Base-by-base conservation (phyloP, 1,284 basidiomycete species). In the Ustilago crameri region DNA sequence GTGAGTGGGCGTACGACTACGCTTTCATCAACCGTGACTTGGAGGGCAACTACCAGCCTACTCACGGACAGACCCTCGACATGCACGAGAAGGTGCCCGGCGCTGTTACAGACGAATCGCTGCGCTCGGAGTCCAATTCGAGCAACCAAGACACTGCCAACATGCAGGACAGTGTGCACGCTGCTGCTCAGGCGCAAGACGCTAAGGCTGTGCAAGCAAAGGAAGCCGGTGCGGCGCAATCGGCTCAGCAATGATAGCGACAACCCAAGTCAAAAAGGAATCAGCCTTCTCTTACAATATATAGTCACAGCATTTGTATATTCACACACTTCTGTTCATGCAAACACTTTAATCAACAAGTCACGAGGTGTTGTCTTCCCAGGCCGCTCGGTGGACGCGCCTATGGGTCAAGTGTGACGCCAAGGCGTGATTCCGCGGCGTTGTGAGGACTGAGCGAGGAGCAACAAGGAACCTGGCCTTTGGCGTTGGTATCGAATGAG, bases 1-100 rank as follows among this genome's bases (percentile, higher is more conserved):
- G 89, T 32, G 90, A 93, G 63, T 75, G 55, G 53, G 79, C 79
- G 1, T 80, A 82, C 67, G 80, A 77, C 60, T 79, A 70, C 35
- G 72, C 74, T 12, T 74, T 67, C 51, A 64, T 77, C 70, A 77
- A 79, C 72, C 65, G 76, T 18, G 75, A 76, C 41, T 52, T 79
- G 35, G 77, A 80, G 44, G 75, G 76, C 49, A 78, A 79, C 66
- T 78, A 70, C 68, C 51, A 72, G 22, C 75, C 68, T 20, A 61
- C 38, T 24, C 74, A 72, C 52, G 69, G 73, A 27, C 61, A 68
- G 50, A 63, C 61, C 38, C 55, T 75, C 43, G 69, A 75, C 34
- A 71, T 72, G 45, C 49, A 75, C 68, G 73, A 75, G 37, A 71
- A 71, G 64, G 57, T 75, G 46, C 47, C 64, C 23, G 17, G 48